Conservation (phyloP, 495 filamentous ascomycete genomes). For the Penicillium paxilli region DNA sequence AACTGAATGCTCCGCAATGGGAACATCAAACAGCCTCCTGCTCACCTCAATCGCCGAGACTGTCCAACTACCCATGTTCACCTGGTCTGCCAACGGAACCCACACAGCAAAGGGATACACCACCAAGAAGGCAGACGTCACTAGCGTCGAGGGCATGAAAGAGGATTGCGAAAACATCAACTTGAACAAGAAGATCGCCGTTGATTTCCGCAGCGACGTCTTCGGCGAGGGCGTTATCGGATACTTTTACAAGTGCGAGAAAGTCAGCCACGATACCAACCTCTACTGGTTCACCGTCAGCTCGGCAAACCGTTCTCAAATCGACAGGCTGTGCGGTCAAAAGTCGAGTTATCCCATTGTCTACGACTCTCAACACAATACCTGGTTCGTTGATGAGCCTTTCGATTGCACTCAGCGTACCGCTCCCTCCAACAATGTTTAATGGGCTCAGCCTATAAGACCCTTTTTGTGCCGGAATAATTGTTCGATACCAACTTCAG, state of each 20-base stretch:
- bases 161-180: slow-evolving; percentile 32
- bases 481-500: background rate
- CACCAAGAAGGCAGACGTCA: slow-evolving; percentile 12
- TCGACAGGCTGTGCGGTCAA: slow-evolving; percentile 21
- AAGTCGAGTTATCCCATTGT: slow-evolving; percentile 25
- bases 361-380: slow-evolving; percentile 23
- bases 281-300: slow-evolving; percentile 31
- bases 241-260: slow-evolving; percentile 31
- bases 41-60: slow-evolving; percentile 16
- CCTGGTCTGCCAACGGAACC: slow-evolving; percentile 31
- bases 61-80: slow-evolving; percentile 21
- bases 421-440: slow-evolving; percentile 7
- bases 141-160: slow-evolving; percentile 16
- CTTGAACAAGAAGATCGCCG: slow-evolving; percentile 26
- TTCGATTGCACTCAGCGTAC: slow-evolving; percentile 27
- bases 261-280: slow-evolving; percentile 24
- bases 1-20: slow-evolving; percentile 12
- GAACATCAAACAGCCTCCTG: slow-evolving; percentile 18
- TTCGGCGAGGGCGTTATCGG: slow-evolving; percentile 21
- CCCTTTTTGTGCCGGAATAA: background rate
- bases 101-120: slow-evolving; percentile 28
- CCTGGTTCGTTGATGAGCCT: slow-evolving; percentile 31
- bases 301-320: slow-evolving; percentile 16
- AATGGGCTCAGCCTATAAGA: background rate
- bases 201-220: slow-evolving; percentile 29